Evolutionary conservation across 768 basidiomycete genomes (phyloP), one percentile per base, ranked within the genome.

Genomic region (Boletus edulis): DNA sequence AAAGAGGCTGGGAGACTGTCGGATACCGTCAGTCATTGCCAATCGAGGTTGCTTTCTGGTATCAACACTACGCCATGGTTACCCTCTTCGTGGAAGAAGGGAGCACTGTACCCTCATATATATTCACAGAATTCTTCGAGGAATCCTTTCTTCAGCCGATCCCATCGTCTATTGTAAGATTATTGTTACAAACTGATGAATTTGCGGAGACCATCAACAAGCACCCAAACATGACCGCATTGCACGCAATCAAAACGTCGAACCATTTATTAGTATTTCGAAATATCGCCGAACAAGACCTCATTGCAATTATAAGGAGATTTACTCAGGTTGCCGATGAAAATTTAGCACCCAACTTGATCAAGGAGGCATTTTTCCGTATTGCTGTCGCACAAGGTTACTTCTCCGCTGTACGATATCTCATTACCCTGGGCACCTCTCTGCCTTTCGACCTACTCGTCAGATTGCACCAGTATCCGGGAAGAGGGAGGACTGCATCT

Each of bases 251-350:
- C 4, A 22, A 22, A 17, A 29, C 24, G 1, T 34, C 31, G n/a
- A 11, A 40, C 12, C 17, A 41, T 1, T 34, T 32, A 17, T 24
- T 39, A 4, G 17, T 32, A 1, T 34, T 40, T 3, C 2, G 1
- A 5, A 2, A 29, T 20, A 20, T 24, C 1, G 29, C 40, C 13
- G 55, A 35, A 8, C 6, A 41, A 14, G 55, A 54, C 44, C 22
- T 46, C 11, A 6, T 22, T 4, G 39, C 10, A 4, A 53, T 55
- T 24, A 45, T 31, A 4, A 31, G 22, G 14, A 43, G 51, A 45
- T 18, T 53, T 7, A 7, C 32, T 12, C 50, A 54, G n/a, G 32
- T 49, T 4, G 17, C 14, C 5, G 52, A 53, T 34, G 38, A 53
- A 32, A 13, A 7, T n/a, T 9, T 11, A 13, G 1, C 52, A 22